Evolutionary conservation across 2,329 filamentous ascomycete genomes (phyloP).

Genomic region (Fusarium keratoplasticum): DNA sequence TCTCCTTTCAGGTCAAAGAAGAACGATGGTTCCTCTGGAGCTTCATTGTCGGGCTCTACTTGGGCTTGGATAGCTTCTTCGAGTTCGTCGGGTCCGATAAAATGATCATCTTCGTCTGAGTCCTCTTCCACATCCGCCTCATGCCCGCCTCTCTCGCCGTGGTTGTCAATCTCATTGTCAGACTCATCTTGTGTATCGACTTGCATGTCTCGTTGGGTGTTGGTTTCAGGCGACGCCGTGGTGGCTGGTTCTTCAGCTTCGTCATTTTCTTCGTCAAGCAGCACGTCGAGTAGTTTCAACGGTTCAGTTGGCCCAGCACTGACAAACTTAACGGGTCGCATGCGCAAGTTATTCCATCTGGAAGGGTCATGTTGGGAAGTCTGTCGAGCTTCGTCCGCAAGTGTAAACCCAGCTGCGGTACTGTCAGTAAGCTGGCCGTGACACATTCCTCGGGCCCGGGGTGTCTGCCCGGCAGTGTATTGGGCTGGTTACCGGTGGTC

Average conservation of each 20-base stretch:
- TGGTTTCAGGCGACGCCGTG: not conserved
- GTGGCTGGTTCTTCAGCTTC: not conserved
- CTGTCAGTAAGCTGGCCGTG: slow-evolving; percentile 13
- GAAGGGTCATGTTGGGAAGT: slow-evolving; percentile 59
- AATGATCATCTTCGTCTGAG: not conserved
- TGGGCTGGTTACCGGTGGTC: slow-evolving; percentile 21
- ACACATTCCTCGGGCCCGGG: not conserved
- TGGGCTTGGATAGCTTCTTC: slow-evolving; percentile 29
- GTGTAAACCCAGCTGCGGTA: slow-evolving; percentile 41
- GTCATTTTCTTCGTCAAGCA: slow-evolving; percentile 26
- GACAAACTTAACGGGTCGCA: slow-evolving; percentile 63
- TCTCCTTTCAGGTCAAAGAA: slow-evolving; percentile 54
- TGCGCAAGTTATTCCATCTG: slow-evolving; percentile 57
- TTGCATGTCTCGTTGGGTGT: not conserved
- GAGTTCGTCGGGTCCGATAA: slow-evolving; percentile 39
- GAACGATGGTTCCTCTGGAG: slow-evolving; percentile 41
- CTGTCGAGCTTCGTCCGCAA: slow-evolving; percentile 62
- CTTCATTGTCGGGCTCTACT: slow-evolving; percentile 1
- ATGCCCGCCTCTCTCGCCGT: not conserved
- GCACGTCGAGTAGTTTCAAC: slow-evolving; percentile 54
- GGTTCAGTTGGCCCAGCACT: slow-evolving; percentile 66
- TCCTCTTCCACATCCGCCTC: not conserved
- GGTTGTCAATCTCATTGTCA: not conserved
- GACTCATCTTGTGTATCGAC: not conserved
- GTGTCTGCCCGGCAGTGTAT: not conserved